Base-by-base conservation (phyloP, 2,329 filamentous ascomycete genomes). In the Arthrobotrys sphaeroides region DNA sequence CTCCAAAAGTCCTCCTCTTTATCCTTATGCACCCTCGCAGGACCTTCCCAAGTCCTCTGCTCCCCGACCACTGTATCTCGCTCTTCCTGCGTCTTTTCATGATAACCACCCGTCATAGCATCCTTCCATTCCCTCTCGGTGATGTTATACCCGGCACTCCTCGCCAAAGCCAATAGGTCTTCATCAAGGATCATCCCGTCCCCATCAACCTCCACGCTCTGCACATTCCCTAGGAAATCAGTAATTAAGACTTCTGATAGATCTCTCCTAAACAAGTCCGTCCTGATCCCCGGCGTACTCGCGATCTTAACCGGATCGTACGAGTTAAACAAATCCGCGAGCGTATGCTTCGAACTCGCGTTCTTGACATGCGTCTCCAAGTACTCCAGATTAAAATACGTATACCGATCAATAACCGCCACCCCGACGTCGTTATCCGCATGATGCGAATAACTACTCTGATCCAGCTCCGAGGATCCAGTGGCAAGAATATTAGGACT, bases 401-500 rank as follows among this genome's bases (percentile, higher is more conserved):
- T 99, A 86, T 96, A 99, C 76, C 95, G 90, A 83, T 99, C 95
- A 82, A 99, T 99, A 78, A 99, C 95, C 31, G 95, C 95, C 22
- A 99, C 95, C 36, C 95, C 95, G 33, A 99, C 94, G 81, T 99
- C 95, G 83, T 94, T 96, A 83, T 99, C 95, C 67, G 95, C 95
- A 82, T 99, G 95, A 84, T 99, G 95, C 0, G 92, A 96, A 84
- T 99, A 99, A 0, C 92, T 96, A 3, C 93, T 97, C 83, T 99
- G 92, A 81, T 98, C 94, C 76, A 98, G 90, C 82, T 95, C 93
- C 2, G 92, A 96, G 31, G 92, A 96, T n/a, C 95, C 95, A 0
- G 96, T 99, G 0, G 95, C 95, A 80, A 99, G 93, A 80, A 99
- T 97, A 81, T 98, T 98, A 53, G 94, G 94, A 3, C 93, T 96